phyloP scores from a whole-genome alignment of 73 alveolate species.

The Tetrahymena thermophila region DNA sequence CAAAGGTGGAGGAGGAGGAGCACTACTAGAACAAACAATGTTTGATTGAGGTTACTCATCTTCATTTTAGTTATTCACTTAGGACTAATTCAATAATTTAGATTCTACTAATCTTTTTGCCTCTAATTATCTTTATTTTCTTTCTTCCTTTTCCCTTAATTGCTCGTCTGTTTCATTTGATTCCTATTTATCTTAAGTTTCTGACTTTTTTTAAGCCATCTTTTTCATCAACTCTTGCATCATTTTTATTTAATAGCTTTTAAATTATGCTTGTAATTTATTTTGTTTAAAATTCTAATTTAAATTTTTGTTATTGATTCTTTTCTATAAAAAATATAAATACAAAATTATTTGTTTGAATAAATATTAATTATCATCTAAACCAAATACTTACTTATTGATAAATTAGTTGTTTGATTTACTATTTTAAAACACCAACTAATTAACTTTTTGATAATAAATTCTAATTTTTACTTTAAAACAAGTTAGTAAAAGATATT shows the following conservation, averaged over 20 bases:
- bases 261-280: background rate
- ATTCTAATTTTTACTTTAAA: background rate
- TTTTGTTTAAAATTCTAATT: background rate
- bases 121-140: background rate
- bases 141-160: background rate
- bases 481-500: background rate
- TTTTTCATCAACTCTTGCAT: background rate
- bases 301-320: background rate
- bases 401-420: background rate
- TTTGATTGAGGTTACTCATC: background rate
- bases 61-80: background rate
- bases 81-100: background rate
- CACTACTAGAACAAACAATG: background rate
- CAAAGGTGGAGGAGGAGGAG: conserved; percentile 1
- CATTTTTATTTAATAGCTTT: background rate
- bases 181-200: background rate
- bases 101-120: background rate
- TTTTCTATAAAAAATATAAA: background rate
- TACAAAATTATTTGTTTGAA: background rate
- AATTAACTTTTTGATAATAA: background rate
- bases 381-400: background rate
- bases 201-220: background rate
- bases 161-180: background rate
- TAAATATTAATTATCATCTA: too few species aligned
- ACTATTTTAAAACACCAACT: background rate